Conservation (phyloP, 805 yeast genomes). For the Millerozyma miso region DNA sequence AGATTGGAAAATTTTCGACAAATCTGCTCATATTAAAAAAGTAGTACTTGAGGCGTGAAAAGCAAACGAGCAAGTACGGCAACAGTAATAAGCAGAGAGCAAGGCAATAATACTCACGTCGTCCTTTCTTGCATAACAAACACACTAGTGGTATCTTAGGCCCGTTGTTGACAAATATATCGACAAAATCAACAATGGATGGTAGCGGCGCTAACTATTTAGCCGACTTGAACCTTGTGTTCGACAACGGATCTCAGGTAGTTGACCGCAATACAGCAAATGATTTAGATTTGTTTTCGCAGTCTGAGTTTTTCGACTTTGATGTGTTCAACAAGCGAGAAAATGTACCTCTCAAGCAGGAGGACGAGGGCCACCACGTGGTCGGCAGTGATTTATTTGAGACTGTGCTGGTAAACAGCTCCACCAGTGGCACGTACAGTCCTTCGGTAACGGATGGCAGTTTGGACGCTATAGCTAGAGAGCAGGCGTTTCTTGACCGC, state of each 20-base stretch:
- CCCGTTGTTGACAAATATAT: too few relatives aligned
- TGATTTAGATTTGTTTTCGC: slow-evolving; percentile 38
- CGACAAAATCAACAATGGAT: too few relatives aligned
- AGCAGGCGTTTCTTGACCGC: neutral
- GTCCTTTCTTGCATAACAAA: too few relatives aligned
- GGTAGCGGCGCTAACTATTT: slow-evolving; percentile 40
- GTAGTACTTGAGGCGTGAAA: too few relatives aligned
- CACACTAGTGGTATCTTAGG: too few relatives aligned
- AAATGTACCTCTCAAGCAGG: slow-evolving; percentile 5
- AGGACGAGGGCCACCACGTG: neutral
- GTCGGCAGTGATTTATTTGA: neutral
- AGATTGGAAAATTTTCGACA: too few relatives aligned
- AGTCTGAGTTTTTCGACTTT: slow-evolving; percentile 37
- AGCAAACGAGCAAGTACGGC: too few relatives aligned
- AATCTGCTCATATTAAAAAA: too few relatives aligned
- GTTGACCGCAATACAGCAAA: slow-evolving; percentile 10
- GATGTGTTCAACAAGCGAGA: slow-evolving; percentile 25
- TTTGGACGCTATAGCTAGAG: neutral
- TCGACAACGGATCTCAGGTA: slow-evolving; percentile 16
- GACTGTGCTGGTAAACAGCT: neutral
- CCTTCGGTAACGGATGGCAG: neutral
- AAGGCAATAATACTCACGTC: too few relatives aligned
- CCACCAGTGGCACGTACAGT: neutral
- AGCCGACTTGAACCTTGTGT: slow-evolving; percentile 36
- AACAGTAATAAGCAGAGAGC: too few relatives aligned